Conservation (phyloP, 108 stramenopile genomes). For the Pseudonitzschia multiseries region DNA sequence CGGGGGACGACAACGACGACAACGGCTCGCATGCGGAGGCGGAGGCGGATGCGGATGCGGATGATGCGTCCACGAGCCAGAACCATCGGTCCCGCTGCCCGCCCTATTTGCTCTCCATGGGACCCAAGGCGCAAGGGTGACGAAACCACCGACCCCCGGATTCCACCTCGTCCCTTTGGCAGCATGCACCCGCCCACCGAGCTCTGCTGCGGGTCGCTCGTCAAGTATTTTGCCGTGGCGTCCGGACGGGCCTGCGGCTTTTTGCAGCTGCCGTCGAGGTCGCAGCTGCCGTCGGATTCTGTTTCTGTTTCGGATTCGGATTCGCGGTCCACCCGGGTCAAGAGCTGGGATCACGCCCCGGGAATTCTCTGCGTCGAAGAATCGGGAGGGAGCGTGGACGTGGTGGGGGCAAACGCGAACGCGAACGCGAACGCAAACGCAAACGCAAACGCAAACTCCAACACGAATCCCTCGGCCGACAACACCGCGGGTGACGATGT, state of each 20-base stretch:
- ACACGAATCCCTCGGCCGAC: no score
- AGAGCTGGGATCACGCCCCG: constrained; percentile 26
- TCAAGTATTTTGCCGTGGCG: constrained; percentile 26
- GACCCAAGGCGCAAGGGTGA: constrained; percentile 2
- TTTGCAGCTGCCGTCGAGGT: background rate
- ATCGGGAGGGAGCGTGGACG: constrained; percentile 9
- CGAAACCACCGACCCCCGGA: background rate
- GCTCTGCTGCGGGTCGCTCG: constrained; percentile 16
- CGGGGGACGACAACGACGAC: constrained; percentile 2
- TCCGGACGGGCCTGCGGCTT: constrained; percentile 15
- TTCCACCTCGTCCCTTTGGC: constrained; percentile 15
- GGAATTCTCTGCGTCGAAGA: constrained; percentile 20
- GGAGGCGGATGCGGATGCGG: no score
- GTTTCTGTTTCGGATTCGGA: no score
- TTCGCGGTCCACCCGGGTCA: background rate
- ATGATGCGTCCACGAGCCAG: no score
- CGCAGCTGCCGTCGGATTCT: background rate
- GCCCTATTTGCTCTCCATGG: constrained; percentile 7
- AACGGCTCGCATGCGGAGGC: no score
- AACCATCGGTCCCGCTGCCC: no score
- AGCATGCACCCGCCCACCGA: background rate
- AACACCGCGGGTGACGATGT: no score
- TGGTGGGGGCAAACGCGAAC: background rate
- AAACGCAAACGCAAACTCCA: background rate
- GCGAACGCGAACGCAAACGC: background rate